Evolutionary conservation across 805 yeast species (phyloP).

Genomic region (Candida schatavii): DNA sequence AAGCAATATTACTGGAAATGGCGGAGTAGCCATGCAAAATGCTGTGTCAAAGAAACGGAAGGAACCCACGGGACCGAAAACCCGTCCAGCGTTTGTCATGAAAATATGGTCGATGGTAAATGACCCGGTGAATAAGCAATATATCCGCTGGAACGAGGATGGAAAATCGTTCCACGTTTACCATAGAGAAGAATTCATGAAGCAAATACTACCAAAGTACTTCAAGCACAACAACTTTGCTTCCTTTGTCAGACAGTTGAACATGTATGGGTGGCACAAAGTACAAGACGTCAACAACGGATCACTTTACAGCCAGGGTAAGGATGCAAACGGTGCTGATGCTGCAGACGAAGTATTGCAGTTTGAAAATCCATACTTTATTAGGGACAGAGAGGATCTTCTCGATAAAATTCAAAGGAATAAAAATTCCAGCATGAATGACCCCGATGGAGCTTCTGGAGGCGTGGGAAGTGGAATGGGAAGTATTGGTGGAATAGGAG

Average conservation of each 20-base stretch:
- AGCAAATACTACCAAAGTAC: slow-evolving; percentile 79
- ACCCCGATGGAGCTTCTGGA: slow-evolving; percentile 19
- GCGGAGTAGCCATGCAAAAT: background rate
- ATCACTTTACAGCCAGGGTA: slow-evolving; percentile 38
- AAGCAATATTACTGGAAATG: background rate
- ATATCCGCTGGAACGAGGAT: slow-evolving; percentile 81
- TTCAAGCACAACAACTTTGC: slow-evolving; percentile 96
- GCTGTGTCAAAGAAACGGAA: slow-evolving; percentile 12
- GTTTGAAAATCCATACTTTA: slow-evolving; percentile 80
- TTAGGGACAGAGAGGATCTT: slow-evolving; percentile 75
- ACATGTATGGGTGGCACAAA: slow-evolving; percentile 99
- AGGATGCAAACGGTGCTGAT: slow-evolving; percentile 33
- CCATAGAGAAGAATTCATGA: slow-evolving; percentile 83
- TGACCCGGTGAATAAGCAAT: slow-evolving; percentile 64
- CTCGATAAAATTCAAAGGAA: slow-evolving; percentile 84
- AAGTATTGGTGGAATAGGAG: too few species aligned
- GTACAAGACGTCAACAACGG: slow-evolving; percentile 90
- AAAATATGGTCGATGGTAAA: slow-evolving; percentile 96
- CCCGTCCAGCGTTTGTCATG: slow-evolving; percentile 86
- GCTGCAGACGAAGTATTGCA: slow-evolving; percentile 81
- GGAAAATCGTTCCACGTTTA: slow-evolving; percentile 84
- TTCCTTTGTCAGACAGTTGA: slow-evolving; percentile 89
- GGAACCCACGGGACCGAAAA: slow-evolving; percentile 41
- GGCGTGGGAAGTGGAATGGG: slow-evolving; percentile 18
- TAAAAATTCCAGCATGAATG: slow-evolving; percentile 30